These are phyloP conservation scores for Insectozyma bohioensis DNA, from an alignment of 1,139 yeast genomes.

Conservation along the genomic window DNA sequence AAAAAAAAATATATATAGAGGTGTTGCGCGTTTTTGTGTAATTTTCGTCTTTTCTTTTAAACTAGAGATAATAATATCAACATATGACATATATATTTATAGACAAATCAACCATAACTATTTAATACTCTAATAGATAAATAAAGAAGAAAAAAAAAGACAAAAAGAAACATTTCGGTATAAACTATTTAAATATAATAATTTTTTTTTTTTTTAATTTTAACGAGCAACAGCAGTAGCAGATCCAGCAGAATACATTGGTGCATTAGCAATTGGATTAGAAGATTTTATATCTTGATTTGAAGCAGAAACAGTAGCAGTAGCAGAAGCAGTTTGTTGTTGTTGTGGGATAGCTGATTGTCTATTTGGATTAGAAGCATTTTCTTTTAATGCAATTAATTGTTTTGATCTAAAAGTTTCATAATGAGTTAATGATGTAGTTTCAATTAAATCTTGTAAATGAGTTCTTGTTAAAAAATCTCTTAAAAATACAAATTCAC, in stretches of 20 bases:
- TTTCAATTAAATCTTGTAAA: slow-evolving; percentile 91
- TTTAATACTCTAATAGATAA: too few species aligned
- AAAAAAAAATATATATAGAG: too few species aligned
- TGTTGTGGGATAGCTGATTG: slow-evolving; percentile 19
- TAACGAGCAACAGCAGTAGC: slow-evolving; percentile 5
- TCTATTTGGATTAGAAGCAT: slow-evolving; percentile 53
- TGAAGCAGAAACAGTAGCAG: neutral
- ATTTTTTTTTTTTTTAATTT: neutral
- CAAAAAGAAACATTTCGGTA: slow-evolving; percentile 2
- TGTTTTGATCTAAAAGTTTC: slow-evolving; percentile 94
- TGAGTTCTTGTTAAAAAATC: slow-evolving; percentile 95
- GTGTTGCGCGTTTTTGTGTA: too few species aligned
- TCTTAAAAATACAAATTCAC: slow-evolving; percentile 91
- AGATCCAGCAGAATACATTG: slow-evolving; percentile 6
- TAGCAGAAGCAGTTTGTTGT: slow-evolving; percentile 6
- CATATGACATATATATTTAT: too few species aligned
- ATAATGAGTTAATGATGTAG: slow-evolving; percentile 85
- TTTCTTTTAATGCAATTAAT: slow-evolving; percentile 89
- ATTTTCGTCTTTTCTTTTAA: too few species aligned
- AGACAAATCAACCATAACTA: too few species aligned
- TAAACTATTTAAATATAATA: neutral
- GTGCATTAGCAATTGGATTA: too few species aligned
- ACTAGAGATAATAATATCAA: too few species aligned
- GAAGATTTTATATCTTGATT: slow-evolving; percentile 8
- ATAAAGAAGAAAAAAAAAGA: neutral